phyloP scores from a whole-genome alignment of 345 rosid species.

The Citrus medica region DNA sequence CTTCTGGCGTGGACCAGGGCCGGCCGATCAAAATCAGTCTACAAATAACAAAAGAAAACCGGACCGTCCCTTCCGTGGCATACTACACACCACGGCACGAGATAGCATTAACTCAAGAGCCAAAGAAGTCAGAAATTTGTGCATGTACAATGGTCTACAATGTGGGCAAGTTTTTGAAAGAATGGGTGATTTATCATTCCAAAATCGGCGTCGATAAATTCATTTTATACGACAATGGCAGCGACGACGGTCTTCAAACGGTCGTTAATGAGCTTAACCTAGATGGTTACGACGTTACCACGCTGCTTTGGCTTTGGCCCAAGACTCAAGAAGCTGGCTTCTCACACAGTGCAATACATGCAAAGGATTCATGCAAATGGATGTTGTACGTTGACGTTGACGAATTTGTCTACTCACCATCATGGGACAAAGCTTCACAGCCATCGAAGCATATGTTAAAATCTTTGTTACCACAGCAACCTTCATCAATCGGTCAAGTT shows the following conservation, averaged over 20 bases:
- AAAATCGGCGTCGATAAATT: conserved; percentile 68
- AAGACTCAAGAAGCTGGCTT: conserved; percentile 93
- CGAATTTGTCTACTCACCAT: conserved; percentile 73
- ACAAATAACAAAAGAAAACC: conserved; percentile 32
- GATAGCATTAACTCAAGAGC: not conserved
- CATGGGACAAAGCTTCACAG: conserved; percentile 35
- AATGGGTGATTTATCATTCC: conserved; percentile 83
- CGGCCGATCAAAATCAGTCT: conserved; percentile 43
- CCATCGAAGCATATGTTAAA: conserved; percentile 41
- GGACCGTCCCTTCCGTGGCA: conserved; percentile 60
- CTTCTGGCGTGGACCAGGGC: conserved; percentile 4
- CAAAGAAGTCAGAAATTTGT: conserved; percentile 46
- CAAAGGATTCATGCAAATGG: conserved; percentile 58
- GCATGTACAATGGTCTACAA: conserved; percentile 84
- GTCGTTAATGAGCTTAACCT: conserved; percentile 39
- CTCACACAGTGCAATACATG: conserved; percentile 63
- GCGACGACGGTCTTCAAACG: conserved; percentile 51
- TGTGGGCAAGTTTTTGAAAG: conserved; percentile 70
- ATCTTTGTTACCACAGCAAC: conserved; percentile 34
- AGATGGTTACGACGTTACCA: conserved; percentile 45
- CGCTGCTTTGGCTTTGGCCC: conserved; percentile 70
- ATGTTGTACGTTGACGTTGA: conserved; percentile 80
- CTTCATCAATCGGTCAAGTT: conserved; percentile 45
- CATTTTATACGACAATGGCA: conserved; percentile 70
- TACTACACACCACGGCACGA: conserved; percentile 44